Evolutionary conservation across 495 filamentous ascomycete species (phyloP).

Genomic region (Lasiosphaeria hispida): DNA sequence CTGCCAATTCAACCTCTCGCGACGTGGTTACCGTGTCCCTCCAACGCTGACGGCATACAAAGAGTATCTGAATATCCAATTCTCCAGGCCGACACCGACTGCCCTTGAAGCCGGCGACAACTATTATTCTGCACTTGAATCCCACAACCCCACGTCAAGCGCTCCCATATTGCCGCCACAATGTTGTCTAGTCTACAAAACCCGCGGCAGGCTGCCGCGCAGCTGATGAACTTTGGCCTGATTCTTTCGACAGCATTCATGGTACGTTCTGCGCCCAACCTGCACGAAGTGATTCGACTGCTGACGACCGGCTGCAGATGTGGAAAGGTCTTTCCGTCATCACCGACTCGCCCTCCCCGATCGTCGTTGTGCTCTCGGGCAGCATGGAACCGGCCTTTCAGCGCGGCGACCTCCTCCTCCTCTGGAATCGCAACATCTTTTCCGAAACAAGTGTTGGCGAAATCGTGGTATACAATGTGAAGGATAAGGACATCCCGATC

Average conservation of each 20-base stretch:
- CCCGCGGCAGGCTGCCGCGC: slow-evolving; percentile 80
- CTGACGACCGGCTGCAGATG: slow-evolving; percentile 42
- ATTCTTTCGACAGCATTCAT: slow-evolving; percentile 95
- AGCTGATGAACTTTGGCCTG: slow-evolving; percentile 91
- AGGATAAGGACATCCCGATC: slow-evolving; percentile 90
- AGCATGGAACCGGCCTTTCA: slow-evolving; percentile 98
- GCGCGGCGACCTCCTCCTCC: slow-evolving; percentile 84
- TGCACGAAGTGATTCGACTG: not conserved
- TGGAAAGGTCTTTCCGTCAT: slow-evolving; percentile 93
- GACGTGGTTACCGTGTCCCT: slow-evolving; percentile 22
- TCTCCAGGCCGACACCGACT: not conserved
- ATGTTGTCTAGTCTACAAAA: slow-evolving; percentile 77
- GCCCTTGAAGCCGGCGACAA: not conserved
- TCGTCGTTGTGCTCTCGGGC: slow-evolving; percentile 92
- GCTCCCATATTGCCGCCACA: slow-evolving; percentile 3
- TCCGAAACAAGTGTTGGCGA: slow-evolving; percentile 74
- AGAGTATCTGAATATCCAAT: not conserved
- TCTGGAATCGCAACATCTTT: slow-evolving; percentile 83
- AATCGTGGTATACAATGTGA: slow-evolving; percentile 92
- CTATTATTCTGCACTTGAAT: not conserved
- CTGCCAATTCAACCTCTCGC: slow-evolving; percentile 22
- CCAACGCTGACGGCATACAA: not conserved
- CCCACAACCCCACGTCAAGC: not conserved
- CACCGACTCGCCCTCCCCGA: slow-evolving; percentile 84
- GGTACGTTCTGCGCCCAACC: slow-evolving; percentile 38